Evolutionary conservation across 1,284 basidiomycete genomes (phyloP).

Genomic region (Ceratobasidium papillatum): DNA sequence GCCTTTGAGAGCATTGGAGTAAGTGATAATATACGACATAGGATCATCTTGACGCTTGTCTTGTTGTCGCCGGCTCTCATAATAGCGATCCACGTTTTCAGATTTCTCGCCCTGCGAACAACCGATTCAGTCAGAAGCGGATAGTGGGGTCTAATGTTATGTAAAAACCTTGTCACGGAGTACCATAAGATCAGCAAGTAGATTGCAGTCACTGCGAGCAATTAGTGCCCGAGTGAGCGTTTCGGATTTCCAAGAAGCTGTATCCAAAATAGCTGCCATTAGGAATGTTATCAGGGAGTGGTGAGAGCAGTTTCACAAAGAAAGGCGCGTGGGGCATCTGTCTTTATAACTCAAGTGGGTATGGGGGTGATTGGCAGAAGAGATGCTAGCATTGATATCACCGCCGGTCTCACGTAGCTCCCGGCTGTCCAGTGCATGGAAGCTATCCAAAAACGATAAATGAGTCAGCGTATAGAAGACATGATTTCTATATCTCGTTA

Average conservation of each 20-base stretch:
- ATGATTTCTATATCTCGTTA: neutral
- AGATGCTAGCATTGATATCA: neutral
- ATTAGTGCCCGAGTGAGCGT: slow-evolving; percentile 24
- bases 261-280: slow-evolving; percentile 16
- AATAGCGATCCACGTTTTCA: slow-evolving; percentile 18
- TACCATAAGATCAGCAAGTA: slow-evolving; percentile 3
- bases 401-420: neutral
- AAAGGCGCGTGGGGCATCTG: neutral
- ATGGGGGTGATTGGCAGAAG: neutral
- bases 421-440: neutral
- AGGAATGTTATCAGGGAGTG: neutral
- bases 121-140: slow-evolving; percentile 44
- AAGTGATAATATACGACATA: neutral
- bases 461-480: neutral
- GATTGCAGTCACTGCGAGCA: slow-evolving; percentile 13
- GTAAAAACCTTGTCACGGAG: slow-evolving; percentile 9
- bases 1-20: slow-evolving; percentile 4
- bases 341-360: neutral
- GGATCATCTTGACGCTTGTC: neutral
- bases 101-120: slow-evolving; percentile 23
- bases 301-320: neutral
- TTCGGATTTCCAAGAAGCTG: slow-evolving; percentile 26
- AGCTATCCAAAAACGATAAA: neutral
- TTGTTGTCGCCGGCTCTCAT: slow-evolving; percentile 10
- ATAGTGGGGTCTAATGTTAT: slow-evolving; percentile 63